These are phyloP conservation scores for Erysimum cheiri DNA, from an alignment of 441 rosid genomes.

Conservation along the genomic window DNA sequence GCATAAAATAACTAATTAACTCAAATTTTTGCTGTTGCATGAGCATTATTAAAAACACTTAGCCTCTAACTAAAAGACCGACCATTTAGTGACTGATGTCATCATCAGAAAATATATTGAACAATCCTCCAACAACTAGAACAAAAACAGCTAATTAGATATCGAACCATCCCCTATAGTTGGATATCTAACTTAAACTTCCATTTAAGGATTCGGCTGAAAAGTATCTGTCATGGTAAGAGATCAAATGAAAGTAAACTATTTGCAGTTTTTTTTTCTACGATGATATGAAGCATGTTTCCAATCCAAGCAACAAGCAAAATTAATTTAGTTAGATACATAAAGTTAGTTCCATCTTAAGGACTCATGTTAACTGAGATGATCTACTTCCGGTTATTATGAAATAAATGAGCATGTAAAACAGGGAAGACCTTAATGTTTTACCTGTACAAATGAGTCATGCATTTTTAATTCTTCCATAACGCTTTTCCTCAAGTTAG, in stretches of 20 bases:
- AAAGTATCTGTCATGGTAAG: not conserved
- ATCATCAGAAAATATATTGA: not conserved
- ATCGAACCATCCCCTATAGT: slow-evolving; percentile 1
- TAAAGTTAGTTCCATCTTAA: slow-evolving; percentile 7
- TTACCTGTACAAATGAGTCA: slow-evolving; percentile 52
- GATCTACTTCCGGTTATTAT: not conserved
- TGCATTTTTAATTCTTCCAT: slow-evolving; percentile 49
- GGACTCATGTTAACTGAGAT: slow-evolving; percentile 14
- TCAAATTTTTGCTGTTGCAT: not conserved
- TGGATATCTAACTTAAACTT: slow-evolving; percentile 10
- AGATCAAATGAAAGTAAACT: slow-evolving; percentile 6
- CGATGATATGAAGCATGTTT: not conserved
- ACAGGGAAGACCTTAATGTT: slow-evolving; percentile 17
- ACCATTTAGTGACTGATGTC: slow-evolving; percentile 3
- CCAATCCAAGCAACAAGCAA: not conserved
- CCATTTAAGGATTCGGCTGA: not conserved
- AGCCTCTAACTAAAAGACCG: slow-evolving; percentile 7
- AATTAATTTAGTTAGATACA: not conserved
- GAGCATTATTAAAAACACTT: not conserved
- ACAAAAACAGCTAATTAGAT: not conserved
- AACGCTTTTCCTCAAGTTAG: slow-evolving; percentile 54
- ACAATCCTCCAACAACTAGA: slow-evolving; percentile 1
- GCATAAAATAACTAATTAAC: slow-evolving; percentile 5
- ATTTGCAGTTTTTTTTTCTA: not conserved
- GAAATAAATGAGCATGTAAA: slow-evolving; percentile 21